Conservation (phyloP, 306 rosid genomes). For the Hippophae rhamnoides region DNA sequence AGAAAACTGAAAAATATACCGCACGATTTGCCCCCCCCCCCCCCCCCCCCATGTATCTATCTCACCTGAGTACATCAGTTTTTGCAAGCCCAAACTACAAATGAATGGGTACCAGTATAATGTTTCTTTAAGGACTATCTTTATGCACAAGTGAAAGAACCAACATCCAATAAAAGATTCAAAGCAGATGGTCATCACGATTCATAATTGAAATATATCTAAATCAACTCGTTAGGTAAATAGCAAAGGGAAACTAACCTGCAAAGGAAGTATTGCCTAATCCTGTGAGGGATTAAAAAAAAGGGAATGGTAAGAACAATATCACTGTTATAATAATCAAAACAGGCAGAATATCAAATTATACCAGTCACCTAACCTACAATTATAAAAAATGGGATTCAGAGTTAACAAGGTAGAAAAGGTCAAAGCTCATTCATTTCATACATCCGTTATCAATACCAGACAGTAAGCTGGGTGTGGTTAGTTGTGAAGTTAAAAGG, state of each 20-base stretch:
- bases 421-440: background rate
- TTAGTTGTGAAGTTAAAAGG: too few species aligned
- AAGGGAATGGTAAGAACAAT: conserved; percentile 18
- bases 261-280: conserved; percentile 72
- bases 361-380: background rate
- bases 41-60: too few species aligned
- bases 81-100: background rate
- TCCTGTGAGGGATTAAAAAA: conserved; percentile 48
- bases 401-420: background rate
- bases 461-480: too few species aligned
- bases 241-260: conserved; percentile 48
- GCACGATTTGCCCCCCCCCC: too few species aligned
- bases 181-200: background rate
- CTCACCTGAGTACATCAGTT: background rate
- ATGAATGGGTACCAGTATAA: background rate
- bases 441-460: background rate
- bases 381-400: background rate
- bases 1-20: too few species aligned
- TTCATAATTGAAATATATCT: background rate
- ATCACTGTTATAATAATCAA: conserved; percentile 3
- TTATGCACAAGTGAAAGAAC: background rate
- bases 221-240: background rate
- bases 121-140: too few species aligned
- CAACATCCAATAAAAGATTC: background rate
- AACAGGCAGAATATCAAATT: background rate